Evolutionary conservation across 257 asterid species (phyloP), one percentile per base, ranked within the genome.

Genomic region (Solanum commersonii): DNA sequence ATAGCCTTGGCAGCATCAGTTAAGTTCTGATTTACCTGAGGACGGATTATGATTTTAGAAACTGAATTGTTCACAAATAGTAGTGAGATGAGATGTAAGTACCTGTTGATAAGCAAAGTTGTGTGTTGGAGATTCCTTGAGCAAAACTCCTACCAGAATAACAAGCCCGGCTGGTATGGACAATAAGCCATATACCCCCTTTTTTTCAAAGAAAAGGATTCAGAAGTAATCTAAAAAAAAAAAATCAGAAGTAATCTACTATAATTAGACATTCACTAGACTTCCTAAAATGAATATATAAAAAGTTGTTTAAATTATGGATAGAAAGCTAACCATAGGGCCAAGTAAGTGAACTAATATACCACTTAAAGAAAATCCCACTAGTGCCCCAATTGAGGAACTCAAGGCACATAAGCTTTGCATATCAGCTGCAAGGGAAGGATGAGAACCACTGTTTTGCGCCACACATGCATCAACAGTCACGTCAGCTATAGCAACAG

Each of bases 401-500:
- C 99, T 96, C 90, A 97, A 90, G 63, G 98, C 91, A 38, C 99
- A 97, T 85, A 97, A 94, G 91, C 99, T 96, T 91, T 97, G 99
- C 95, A 97, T 94, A 89, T 97, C 98, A 60, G 98, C 93, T 86
- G 99, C 99, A 72, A 96, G 95, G 59, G 94, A 91, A 81, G 97
- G 98, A 90, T 91, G 94, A 74, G 49, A 85, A 71, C 96, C 96
- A 12, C 99, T 97, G 56, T 93, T 96, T 91, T 96, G 98, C 11
- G 98, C 99, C 77, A 96, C 98, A 71, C 99, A 97, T 33, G 99
- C 99, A 89, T 97, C 99, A 10, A 97, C 94, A 18, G 99, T 97
- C 78, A 97, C 99, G 70, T 97, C 99, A 18, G 99, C 99, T 85
- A 97, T 96, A 11, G 99, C 99, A 83, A 95, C 99, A 27, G 98